phyloP scores from a whole-genome alignment of 2,329 filamentous ascomycete genomes.

The Davidsoniella neocaledoniae region DNA sequence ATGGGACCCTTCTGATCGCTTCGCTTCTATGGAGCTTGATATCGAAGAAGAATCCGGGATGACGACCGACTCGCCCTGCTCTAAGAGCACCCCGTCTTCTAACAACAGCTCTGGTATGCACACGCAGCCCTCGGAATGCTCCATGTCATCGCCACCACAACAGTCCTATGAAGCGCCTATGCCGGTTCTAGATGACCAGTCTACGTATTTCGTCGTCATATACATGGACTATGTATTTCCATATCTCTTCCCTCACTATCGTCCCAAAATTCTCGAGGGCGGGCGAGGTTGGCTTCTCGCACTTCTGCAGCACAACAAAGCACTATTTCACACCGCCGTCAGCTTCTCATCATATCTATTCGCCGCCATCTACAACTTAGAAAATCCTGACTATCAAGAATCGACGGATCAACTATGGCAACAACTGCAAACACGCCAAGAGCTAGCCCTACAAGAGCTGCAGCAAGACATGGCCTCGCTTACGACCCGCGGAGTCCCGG shows the following conservation, averaged over 20 bases:
- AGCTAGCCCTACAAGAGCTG: slow-evolving; percentile 27
- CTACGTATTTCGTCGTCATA: slow-evolving; percentile 32
- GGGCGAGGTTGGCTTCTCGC: slow-evolving; percentile 44
- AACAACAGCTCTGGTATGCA: slow-evolving; percentile 5
- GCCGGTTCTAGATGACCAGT: slow-evolving; percentile 7
- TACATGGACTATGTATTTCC: slow-evolving; percentile 47
- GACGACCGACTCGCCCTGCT: slow-evolving; percentile 8
- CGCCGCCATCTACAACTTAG: slow-evolving; percentile 21
- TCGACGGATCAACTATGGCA: slow-evolving; percentile 22
- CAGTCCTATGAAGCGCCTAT: neutral
- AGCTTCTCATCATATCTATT: slow-evolving; percentile 42
- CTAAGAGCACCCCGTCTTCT: slow-evolving; percentile 9
- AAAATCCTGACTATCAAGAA: slow-evolving; percentile 17
- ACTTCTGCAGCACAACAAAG: slow-evolving; percentile 37
- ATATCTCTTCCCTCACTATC: slow-evolving; percentile 46
- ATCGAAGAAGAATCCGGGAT: slow-evolving; percentile 18
- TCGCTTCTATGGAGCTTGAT: slow-evolving; percentile 15
- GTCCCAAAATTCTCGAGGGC: slow-evolving; percentile 35
- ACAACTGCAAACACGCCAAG: slow-evolving; percentile 27
- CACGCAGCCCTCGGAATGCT: slow-evolving; percentile 11
- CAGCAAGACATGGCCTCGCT: slow-evolving; percentile 25
- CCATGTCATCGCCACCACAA: slow-evolving; percentile 10
- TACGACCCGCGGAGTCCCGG: slow-evolving; percentile 18
- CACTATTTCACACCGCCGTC: slow-evolving; percentile 39
- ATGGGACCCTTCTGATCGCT: slow-evolving; percentile 19